A percentile compares a stretch with the other conserved stretches of the same genome.
Conservation (phyloP, 139 green algal genomes). For the Coelastrella sp. region DNA sequence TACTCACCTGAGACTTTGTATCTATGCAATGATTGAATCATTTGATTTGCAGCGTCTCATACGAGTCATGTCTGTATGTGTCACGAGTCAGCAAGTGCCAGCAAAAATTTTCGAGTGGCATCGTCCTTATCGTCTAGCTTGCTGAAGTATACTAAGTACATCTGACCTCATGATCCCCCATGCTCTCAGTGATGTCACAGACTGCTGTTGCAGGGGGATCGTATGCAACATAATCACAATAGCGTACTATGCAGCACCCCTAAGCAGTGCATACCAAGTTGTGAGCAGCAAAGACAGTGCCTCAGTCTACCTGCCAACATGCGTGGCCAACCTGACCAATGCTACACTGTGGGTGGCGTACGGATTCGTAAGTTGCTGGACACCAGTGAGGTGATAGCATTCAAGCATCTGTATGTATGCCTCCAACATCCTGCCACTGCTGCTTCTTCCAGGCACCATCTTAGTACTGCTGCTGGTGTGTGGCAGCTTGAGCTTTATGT, state of each 20-base stretch:
- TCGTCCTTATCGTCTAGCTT: background rate
- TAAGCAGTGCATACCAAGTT: conserved; percentile 64
- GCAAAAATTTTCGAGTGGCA: background rate
- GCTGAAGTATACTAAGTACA: background rate
- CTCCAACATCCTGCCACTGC: background rate
- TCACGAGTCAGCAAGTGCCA: background rate
- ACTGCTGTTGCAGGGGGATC: conserved; percentile 52
- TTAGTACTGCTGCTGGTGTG: no score
- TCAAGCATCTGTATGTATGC: background rate
- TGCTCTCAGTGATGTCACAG: no score
- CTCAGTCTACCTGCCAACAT: conserved; percentile 67
- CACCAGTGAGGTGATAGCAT: background rate
- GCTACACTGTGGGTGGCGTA: conserved; percentile 59
- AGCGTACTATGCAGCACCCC: conserved; percentile 71
- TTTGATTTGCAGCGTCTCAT: no score
- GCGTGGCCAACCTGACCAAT: conserved; percentile 66
- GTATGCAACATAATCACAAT: conserved; percentile 67
- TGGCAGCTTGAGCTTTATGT: no score
- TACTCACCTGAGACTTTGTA: no score
- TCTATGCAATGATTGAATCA: no score
- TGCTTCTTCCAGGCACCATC: background rate
- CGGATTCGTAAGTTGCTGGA: background rate
- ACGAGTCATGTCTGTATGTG: background rate
- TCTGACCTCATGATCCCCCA: no score
- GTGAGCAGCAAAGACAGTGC: conserved; percentile 64